Conservation (phyloP, 2,329 filamentous ascomycete species). For the Sphaerostilbella broomeana region DNA sequence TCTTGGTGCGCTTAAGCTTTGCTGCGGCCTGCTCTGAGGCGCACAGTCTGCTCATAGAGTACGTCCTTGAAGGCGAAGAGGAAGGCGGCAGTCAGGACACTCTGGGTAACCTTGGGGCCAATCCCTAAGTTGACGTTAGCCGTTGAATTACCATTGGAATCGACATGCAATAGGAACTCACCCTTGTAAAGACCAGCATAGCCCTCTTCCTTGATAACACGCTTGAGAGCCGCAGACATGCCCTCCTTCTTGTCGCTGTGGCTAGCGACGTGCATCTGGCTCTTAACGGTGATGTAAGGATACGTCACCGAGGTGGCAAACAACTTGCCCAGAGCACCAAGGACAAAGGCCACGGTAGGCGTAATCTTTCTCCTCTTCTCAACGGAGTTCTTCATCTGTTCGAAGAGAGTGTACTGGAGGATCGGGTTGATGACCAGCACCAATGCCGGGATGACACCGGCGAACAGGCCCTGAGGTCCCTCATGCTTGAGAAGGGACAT, state of each 20-base stretch:
- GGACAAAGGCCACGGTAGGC: slow-evolving; percentile 78
- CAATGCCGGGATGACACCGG: slow-evolving; percentile 85
- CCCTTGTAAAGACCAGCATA: slow-evolving; percentile 89
- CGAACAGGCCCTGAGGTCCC: slow-evolving; percentile 77
- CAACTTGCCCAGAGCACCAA: slow-evolving; percentile 90
- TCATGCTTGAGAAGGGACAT: slow-evolving; percentile 75
- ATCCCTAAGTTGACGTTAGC: slow-evolving; percentile 56
- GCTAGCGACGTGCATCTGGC: slow-evolving; percentile 87
- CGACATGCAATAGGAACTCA: slow-evolving; percentile 27
- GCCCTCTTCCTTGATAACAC: slow-evolving; percentile 84
- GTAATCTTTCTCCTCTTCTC: slow-evolving; percentile 71
- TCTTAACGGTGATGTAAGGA: slow-evolving; percentile 98
- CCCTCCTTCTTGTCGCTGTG: slow-evolving; percentile 71
- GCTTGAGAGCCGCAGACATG: slow-evolving; percentile 68
- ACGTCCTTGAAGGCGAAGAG: slow-evolving; percentile 98
- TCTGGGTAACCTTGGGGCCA: slow-evolving; percentile 92
- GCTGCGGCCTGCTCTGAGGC: slow-evolving; percentile 49
- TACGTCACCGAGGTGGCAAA: slow-evolving; percentile 92
- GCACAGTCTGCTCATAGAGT: slow-evolving; percentile 76
- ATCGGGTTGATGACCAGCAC: slow-evolving; percentile 97
- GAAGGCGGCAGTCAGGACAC: slow-evolving; percentile 91
- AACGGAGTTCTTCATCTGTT: slow-evolving; percentile 89
- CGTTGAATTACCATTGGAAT: background rate
- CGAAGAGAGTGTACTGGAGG: slow-evolving; percentile 96
- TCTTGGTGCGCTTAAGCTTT: slow-evolving; percentile 10